Conservation (phyloP, 2,329 filamentous ascomycete genomes). For the Westerdykella sp. region DNA sequence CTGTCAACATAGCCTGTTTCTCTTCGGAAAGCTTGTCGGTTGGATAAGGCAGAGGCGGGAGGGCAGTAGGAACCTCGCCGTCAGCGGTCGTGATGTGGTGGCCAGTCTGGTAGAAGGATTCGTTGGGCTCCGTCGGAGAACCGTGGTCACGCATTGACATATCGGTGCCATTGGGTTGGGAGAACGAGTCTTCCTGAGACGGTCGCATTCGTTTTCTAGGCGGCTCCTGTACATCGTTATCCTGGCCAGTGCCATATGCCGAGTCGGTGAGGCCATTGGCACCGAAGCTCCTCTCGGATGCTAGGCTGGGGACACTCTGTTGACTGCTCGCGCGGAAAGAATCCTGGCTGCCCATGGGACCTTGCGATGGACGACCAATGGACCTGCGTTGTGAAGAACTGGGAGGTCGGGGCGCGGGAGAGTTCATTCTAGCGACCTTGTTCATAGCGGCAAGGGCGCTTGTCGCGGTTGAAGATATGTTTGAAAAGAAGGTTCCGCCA, state of each 20-base stretch:
- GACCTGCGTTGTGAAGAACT: slow-evolving; percentile 62
- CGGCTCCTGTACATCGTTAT: slow-evolving; percentile 59
- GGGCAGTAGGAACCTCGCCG: slow-evolving; percentile 52
- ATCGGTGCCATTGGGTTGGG: slow-evolving; percentile 46
- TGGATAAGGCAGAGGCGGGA: slow-evolving; percentile 58
- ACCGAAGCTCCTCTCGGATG: slow-evolving; percentile 68
- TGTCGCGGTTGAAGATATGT: slow-evolving; percentile 87
- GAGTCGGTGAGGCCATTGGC: slow-evolving; percentile 54
- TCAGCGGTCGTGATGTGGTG: slow-evolving; percentile 43
- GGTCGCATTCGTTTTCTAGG: slow-evolving; percentile 69
- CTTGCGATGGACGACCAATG: slow-evolving; percentile 66
- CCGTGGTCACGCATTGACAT: slow-evolving; percentile 51
- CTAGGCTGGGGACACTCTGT: slow-evolving; percentile 64
- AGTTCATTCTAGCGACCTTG: slow-evolving; percentile 84
- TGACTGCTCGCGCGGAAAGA: slow-evolving; percentile 69
- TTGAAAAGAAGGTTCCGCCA: slow-evolving; percentile 91
- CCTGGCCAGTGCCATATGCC: slow-evolving; percentile 55
- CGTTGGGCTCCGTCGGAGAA: slow-evolving; percentile 73
- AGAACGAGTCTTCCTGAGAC: slow-evolving; percentile 35
- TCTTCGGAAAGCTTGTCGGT: slow-evolving; percentile 61
- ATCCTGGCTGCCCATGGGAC: slow-evolving; percentile 56
- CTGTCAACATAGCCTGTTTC: slow-evolving; percentile 78
- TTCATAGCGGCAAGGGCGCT: slow-evolving; percentile 93
- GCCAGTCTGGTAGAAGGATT: slow-evolving; percentile 57
- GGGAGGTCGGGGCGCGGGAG: slow-evolving; percentile 61